Percentiles rank a stretch among this genome's conserved stretches.
phyloP scores from a whole-genome alignment of 306 rosid species.

The Quercus alba region DNA sequence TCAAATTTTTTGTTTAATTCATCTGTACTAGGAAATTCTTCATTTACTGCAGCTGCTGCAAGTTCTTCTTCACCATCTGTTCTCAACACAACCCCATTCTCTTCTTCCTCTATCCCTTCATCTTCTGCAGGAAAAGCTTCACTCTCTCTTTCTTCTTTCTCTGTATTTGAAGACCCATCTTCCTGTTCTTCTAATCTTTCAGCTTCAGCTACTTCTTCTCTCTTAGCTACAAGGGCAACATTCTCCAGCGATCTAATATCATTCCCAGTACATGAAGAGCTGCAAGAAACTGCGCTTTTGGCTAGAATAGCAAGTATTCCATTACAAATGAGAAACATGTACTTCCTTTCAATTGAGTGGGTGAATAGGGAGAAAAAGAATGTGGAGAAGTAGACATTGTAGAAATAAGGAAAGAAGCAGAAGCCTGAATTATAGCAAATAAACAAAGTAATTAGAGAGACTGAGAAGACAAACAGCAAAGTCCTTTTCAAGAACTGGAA shows the following conservation, averaged over 20 bases:
- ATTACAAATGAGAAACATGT: slow-evolving; percentile 68
- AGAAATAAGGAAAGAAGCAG: slow-evolving; percentile 41
- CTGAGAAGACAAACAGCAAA: slow-evolving; percentile 27
- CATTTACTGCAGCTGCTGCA: slow-evolving; percentile 9
- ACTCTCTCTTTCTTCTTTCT: slow-evolving; percentile 1
- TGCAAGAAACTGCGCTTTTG: slow-evolving; percentile 27
- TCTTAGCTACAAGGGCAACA: not conserved
- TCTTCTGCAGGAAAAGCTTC: slow-evolving; percentile 11
- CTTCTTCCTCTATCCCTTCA: not conserved
- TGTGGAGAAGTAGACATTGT: slow-evolving; percentile 50
- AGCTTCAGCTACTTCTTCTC: slow-evolving; percentile 13
- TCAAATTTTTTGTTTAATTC: slow-evolving; percentile 71
- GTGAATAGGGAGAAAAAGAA: slow-evolving; percentile 45
- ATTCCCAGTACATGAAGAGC: not conserved
- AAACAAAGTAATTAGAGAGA: slow-evolving; percentile 36
- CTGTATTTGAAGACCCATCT: not conserved
- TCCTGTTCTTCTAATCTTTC: slow-evolving; percentile 11
- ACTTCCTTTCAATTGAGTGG: slow-evolving; percentile 57
- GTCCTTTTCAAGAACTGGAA: slow-evolving; percentile 29
- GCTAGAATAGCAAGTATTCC: slow-evolving; percentile 63
- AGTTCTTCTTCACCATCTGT: slow-evolving; percentile 5
- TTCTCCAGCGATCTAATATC: slow-evolving; percentile 5
- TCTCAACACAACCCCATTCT: not conserved
- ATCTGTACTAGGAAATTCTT: slow-evolving; percentile 42
- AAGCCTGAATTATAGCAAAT: slow-evolving; percentile 37